phyloP scores from a whole-genome alignment of 2,329 filamentous ascomycete genomes.

The Penicillium sp. region DNA sequence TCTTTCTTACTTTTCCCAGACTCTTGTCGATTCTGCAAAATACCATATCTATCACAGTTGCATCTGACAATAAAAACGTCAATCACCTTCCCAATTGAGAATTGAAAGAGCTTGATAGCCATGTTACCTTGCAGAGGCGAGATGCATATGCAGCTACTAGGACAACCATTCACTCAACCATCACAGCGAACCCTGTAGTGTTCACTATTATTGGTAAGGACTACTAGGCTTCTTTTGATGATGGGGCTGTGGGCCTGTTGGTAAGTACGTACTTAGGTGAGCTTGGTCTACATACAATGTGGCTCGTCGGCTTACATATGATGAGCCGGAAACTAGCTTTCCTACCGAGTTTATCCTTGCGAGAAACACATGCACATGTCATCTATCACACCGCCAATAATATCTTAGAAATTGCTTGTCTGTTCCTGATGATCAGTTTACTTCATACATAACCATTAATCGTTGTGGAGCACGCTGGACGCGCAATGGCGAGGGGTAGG shows the following conservation, averaged over 20 bases:
- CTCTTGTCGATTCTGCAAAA: not conserved
- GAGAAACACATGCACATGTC: not conserved
- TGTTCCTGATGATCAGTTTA: not conserved
- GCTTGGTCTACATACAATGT: not conserved
- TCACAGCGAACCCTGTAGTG: not conserved
- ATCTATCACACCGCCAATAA: not conserved
- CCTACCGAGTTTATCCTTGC: not conserved
- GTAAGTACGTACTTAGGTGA: not conserved
- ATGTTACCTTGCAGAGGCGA: not conserved
- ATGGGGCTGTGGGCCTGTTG: not conserved
- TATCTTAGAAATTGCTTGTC: not conserved
- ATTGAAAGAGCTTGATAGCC: not conserved
- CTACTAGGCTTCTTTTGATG: not conserved
- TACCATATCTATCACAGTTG: not conserved
- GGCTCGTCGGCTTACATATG: not conserved
- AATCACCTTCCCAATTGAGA: slow-evolving; percentile 4
- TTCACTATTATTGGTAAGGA: not conserved
- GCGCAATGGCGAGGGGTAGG: not conserved
- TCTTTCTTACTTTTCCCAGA: not conserved
- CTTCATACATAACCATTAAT: not conserved
- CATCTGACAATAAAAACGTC: not conserved
- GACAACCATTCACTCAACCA: not conserved
- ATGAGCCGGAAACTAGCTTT: not conserved
- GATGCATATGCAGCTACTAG: not conserved
- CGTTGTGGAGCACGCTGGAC: not conserved